Evolutionary conservation across 495 filamentous ascomycete species (phyloP).

Genomic region (Articulospora tetracladia): DNA sequence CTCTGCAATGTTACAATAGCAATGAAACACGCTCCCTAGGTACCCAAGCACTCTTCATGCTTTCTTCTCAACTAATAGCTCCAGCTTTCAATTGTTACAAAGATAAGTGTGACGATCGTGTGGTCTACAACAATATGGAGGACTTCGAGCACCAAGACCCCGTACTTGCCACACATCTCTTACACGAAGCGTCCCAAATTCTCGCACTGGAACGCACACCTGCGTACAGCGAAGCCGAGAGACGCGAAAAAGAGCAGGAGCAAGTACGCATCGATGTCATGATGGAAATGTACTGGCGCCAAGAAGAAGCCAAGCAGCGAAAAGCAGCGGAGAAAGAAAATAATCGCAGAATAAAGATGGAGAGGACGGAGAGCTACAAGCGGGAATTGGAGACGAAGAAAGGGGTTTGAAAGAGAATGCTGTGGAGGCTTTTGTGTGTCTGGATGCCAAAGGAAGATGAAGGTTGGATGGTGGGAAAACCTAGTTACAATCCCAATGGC

Average conservation of each 20-base stretch:
- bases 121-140: not conserved
- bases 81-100: not conserved
- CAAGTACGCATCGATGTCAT: no score
- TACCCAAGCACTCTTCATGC: not conserved
- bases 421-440: no score
- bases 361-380: not conserved
- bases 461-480: not conserved
- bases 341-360: not conserved
- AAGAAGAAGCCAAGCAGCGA: no score
- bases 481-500: not conserved
- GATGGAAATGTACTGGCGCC: no score
- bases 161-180: not conserved
- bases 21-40: not conserved
- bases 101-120: not conserved
- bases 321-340: no score
- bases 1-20: not conserved
- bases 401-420: no score
- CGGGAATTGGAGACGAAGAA: not conserved
- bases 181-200: not conserved
- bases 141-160: not conserved
- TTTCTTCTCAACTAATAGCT: not conserved
- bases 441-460: not conserved
- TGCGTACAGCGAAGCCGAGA: no score
- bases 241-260: no score
- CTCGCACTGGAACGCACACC: not conserved